Base-by-base conservation (phyloP, 495 filamentous ascomycete genomes). In the Tuber melanosporum region DNA sequence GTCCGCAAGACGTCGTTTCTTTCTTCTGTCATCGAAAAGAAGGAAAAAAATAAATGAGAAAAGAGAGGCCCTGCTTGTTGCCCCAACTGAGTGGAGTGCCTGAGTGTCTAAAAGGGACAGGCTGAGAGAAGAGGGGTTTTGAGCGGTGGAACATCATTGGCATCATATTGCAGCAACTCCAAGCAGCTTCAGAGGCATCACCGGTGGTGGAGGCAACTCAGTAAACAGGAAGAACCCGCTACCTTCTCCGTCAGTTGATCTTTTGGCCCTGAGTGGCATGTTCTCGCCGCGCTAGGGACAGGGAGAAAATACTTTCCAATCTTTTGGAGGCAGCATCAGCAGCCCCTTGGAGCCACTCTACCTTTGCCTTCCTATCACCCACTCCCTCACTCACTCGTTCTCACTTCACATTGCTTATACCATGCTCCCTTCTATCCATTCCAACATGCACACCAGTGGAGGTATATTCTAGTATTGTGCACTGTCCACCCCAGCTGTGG, bases 171-270 rank as follows among this genome's bases (percentile, higher is more conserved):
- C 57, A 66, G 57, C 57, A 36, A 36, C 57, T 66, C 57, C 26
- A 66, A 36, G 57, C 57, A 66, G 14, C 57, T 66, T 66, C 26
- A 66, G 57, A 66, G 32, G 57, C 57, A 66, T 26, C 57, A 36
- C 57, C 57, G 57, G 57, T 66, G n/a, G 57, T 66, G 57, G 57
- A 32, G 57, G 57, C 57, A 36, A 17, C 57, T 36, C 57, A 66
- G 26, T 36, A 17, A 66, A 26, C 57, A 66, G 57, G 57, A 66
- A 66, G 57, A 66, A 66, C 57, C 26, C 26, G 26, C 57, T 66
- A 36, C 57, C 36, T 12, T 66, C 57, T 66, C 57, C 57, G 57
- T 62, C 14, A 12, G 52, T 32, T 10, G n/a, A 62, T 62, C 52
- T 32, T 26, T 32, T 32, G 52, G 17, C 57, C 57, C 57, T 36